A percentile compares a stretch with the other conserved stretches of the same genome.
phyloP scores from a whole-genome alignment of 441 rosid genomes.

The Lepidium campestre region DNA sequence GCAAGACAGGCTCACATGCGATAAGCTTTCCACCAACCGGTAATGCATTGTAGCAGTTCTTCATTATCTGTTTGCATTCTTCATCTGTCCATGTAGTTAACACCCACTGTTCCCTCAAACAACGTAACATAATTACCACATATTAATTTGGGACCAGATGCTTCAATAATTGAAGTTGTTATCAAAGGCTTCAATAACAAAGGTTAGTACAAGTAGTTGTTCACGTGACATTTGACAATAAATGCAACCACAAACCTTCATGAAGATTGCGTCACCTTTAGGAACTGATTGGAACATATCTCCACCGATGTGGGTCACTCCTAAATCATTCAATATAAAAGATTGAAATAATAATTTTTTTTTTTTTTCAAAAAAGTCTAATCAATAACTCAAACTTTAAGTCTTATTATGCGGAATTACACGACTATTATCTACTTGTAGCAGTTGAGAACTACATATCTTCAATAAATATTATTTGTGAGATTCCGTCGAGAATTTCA shows the following conservation, averaged over 20 bases:
- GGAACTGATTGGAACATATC: slow-evolving; percentile 62
- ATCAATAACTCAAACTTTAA: too few species aligned
- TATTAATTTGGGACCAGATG: background rate
- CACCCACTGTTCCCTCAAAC: slow-evolving; percentile 52
- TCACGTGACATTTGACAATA: slow-evolving; percentile 1
- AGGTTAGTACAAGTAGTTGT: background rate
- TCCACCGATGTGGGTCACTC: slow-evolving; percentile 57
- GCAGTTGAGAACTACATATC: too few species aligned
- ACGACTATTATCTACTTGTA: too few species aligned
- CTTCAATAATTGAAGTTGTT: too few species aligned
- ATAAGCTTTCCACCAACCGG: slow-evolving; percentile 74
- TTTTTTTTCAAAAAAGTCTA: too few species aligned
- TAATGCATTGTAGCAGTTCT: slow-evolving; percentile 70
- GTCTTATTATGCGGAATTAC: too few species aligned
- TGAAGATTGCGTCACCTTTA: slow-evolving; percentile 49
- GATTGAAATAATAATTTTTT: too few species aligned
- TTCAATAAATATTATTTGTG: too few species aligned
- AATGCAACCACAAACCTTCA: slow-evolving; percentile 36
- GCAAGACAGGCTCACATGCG: slow-evolving; percentile 81
- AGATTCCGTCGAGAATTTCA: too few species aligned
- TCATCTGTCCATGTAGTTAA: slow-evolving; percentile 75
- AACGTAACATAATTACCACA: background rate
- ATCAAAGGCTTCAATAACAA: too few species aligned
- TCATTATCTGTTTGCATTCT: slow-evolving; percentile 73
- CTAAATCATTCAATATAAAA: slow-evolving; percentile 22